Evolutionary conservation across 2,329 filamentous ascomycete species (phyloP).

Genomic region (Fusarium sp.): DNA sequence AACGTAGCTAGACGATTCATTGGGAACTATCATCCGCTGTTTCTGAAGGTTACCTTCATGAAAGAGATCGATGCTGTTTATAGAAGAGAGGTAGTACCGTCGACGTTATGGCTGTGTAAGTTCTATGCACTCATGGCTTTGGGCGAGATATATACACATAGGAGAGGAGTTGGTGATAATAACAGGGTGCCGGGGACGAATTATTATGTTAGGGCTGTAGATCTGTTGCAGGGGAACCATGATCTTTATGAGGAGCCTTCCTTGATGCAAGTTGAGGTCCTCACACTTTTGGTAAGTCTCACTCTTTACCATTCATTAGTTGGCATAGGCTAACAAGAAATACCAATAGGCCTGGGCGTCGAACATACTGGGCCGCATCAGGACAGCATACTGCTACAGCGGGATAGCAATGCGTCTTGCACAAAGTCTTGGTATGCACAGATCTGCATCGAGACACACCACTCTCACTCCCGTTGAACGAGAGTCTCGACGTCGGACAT

Average conservation of each 20-base stretch:
- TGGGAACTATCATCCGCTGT: slow-evolving; percentile 49
- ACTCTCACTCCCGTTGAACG: slow-evolving; percentile 40
- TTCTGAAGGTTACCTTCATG: slow-evolving; percentile 54
- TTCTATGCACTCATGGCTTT: slow-evolving; percentile 60
- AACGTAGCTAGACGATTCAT: slow-evolving; percentile 49
- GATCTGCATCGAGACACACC: slow-evolving; percentile 44
- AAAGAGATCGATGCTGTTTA: slow-evolving; percentile 53
- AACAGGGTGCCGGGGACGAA: slow-evolving; percentile 56
- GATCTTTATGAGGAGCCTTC: slow-evolving; percentile 58
- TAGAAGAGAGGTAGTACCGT: slow-evolving; percentile 49
- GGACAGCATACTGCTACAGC: slow-evolving; percentile 51
- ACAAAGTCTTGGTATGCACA: slow-evolving; percentile 58
- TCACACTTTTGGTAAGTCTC: slow-evolving; percentile 44
- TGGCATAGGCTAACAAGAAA: rapidly evolving
- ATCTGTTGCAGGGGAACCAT: slow-evolving; percentile 50
- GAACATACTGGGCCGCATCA: slow-evolving; percentile 52
- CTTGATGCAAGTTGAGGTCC: slow-evolving; percentile 58
- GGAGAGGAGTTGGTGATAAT: slow-evolving; percentile 47
- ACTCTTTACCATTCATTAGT: rapidly evolving
- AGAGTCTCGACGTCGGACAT: slow-evolving; percentile 47
- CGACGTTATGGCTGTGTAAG: slow-evolving; percentile 54
- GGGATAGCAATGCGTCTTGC: slow-evolving; percentile 55
- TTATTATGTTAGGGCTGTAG: slow-evolving; percentile 57
- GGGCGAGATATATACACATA: slow-evolving; percentile 59
- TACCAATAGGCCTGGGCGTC: slow-evolving; percentile 43